phyloP scores from a whole-genome alignment of 2,329 filamentous ascomycete genomes.

The Triangularia verruculosa region DNA sequence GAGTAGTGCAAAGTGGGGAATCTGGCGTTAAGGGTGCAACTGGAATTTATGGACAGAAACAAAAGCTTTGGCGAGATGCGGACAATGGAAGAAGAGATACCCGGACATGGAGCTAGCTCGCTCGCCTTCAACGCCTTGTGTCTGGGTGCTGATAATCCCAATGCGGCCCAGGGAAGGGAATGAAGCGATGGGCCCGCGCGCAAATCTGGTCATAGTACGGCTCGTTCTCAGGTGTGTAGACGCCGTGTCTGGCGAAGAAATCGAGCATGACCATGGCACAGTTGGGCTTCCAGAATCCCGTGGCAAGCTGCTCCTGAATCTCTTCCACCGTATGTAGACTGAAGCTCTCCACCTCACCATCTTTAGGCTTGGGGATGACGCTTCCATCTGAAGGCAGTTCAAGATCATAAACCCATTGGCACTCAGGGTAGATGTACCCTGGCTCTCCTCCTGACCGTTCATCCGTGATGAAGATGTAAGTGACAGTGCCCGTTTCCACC shows the following conservation, averaged over 20 bases:
- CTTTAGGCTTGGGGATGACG: slow-evolving; percentile 70
- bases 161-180: slow-evolving; percentile 75
- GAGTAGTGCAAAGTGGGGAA: slow-evolving; percentile 9
- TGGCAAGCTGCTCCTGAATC: slow-evolving; percentile 64
- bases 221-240: slow-evolving; percentile 77
- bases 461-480: slow-evolving; percentile 81
- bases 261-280: slow-evolving; percentile 81
- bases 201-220: slow-evolving; percentile 73
- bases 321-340: slow-evolving; percentile 74
- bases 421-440: slow-evolving; percentile 82
- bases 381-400: slow-evolving; percentile 61
- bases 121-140: slow-evolving; percentile 4
- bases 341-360: slow-evolving; percentile 87
- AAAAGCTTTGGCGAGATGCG: slow-evolving; percentile 8
- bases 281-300: slow-evolving; percentile 87
- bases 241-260: slow-evolving; percentile 83
- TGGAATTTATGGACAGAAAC: slow-evolving; percentile 8
- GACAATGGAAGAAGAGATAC: slow-evolving; percentile 19
- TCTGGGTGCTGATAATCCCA: slow-evolving; percentile 32
- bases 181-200: slow-evolving; percentile 68
- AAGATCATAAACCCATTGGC: slow-evolving; percentile 88
- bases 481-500: slow-evolving; percentile 65
- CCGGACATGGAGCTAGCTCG: slow-evolving; percentile 11
- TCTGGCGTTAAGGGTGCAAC: slow-evolving; percentile 23
- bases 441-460: slow-evolving; percentile 74